Evolutionary conservation across 2,329 filamentous ascomycete genomes (phyloP).

Genomic region (Seiridium cupressi): DNA sequence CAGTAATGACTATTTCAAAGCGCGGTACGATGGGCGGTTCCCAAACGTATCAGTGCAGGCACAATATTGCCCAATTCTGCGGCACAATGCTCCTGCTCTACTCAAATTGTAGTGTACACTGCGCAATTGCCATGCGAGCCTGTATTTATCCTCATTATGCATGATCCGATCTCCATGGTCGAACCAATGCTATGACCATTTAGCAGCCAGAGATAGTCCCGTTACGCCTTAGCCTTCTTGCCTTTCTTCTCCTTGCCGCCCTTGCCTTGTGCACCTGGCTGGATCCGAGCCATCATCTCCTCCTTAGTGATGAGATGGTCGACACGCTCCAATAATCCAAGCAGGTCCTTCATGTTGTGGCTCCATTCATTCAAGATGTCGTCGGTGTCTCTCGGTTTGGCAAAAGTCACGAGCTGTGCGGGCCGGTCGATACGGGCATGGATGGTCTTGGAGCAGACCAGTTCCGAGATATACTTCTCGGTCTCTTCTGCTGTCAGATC

Average conservation of each 20-base stretch:
- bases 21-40: no score
- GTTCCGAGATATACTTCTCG: conserved; percentile 96
- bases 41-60: background rate
- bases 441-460: conserved; percentile 96
- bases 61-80: conserved; percentile 15
- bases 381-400: conserved; percentile 90
- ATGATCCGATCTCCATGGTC: conserved; percentile 4
- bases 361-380: conserved; percentile 99
- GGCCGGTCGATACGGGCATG: conserved; percentile 97
- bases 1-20: no score
- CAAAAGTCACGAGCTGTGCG: conserved; percentile 88
- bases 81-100: conserved; percentile 20
- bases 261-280: conserved; percentile 56
- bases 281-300: conserved; percentile 99
- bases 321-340: conserved; percentile 83
- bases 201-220: background rate
- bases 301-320: conserved; percentile 99
- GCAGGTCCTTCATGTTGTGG: conserved; percentile 91
- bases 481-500: conserved; percentile 94
- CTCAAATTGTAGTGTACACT: conserved; percentile 24
- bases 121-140: conserved; percentile 22
- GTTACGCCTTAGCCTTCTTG: conserved; percentile 28
- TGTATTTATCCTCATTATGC: conserved; percentile 6
- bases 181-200: background rate
- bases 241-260: conserved; percentile 35